phyloP scores from a whole-genome alignment of 1,284 basidiomycete species.

The Ceratobasidium sp. region DNA sequence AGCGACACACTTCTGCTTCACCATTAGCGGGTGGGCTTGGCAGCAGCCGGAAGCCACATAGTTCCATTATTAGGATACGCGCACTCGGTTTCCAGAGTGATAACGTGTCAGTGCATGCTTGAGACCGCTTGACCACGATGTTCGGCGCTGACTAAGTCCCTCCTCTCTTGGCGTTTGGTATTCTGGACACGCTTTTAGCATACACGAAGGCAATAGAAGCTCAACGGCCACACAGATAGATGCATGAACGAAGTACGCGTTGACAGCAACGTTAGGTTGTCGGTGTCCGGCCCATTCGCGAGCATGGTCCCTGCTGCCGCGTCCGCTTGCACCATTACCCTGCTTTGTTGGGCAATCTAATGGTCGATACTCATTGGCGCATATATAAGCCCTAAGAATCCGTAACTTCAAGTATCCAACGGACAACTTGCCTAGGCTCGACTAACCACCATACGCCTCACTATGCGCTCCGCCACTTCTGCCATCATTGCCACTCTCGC shows the following conservation, averaged over 20 bases:
- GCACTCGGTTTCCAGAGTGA: neutral
- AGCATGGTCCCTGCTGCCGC: constrained; percentile 7
- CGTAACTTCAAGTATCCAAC: neutral
- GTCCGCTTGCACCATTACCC: neutral
- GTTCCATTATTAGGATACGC: constrained; percentile 6
- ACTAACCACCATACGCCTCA: neutral
- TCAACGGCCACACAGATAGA: neutral
- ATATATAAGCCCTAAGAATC: constrained; percentile 1
- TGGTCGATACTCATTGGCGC: neutral
- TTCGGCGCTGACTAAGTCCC: neutral
- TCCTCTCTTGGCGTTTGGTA: neutral
- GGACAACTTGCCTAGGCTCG: constrained; percentile 16
- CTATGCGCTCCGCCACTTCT: constrained; percentile 33
- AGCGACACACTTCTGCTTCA: neutral
- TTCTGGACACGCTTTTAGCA: neutral
- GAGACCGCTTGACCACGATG: neutral
- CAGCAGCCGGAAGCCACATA: neutral
- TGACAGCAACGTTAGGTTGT: neutral
- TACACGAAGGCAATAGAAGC: neutral
- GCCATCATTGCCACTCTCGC: constrained; percentile 27
- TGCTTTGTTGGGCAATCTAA: neutral
- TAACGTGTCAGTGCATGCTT: neutral
- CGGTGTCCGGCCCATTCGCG: neutral
- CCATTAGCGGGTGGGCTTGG: neutral
- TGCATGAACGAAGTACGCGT: neutral